These are phyloP conservation scores for Aspergillus sp. DNA, from an alignment of 2,329 filamentous ascomycete species.

Conservation along the genomic window DNA sequence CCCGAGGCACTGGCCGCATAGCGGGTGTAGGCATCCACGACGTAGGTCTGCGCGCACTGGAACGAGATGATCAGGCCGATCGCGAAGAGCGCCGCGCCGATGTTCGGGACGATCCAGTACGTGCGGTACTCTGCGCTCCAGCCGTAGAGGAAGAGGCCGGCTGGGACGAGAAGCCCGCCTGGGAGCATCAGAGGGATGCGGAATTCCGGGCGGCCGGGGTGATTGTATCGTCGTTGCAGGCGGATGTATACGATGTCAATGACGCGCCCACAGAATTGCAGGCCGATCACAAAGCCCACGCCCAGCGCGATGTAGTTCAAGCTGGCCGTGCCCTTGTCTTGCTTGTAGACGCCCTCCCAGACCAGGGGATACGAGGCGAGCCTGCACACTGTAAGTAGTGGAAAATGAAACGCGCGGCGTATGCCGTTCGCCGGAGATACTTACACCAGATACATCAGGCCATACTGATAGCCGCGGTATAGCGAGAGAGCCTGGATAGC, in stretches of 20 bases:
- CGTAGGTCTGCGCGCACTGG: constrained; percentile 33
- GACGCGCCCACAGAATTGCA: constrained; percentile 35
- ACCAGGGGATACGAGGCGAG: constrained; percentile 50
- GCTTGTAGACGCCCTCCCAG: constrained; percentile 54
- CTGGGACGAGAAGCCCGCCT: constrained; percentile 50
- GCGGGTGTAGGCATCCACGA: constrained; percentile 31
- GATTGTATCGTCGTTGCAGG: constrained; percentile 45
- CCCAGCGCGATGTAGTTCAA: constrained; percentile 63
- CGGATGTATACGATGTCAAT: constrained; percentile 33
- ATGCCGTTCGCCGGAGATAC: background rate
- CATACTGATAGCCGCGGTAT: constrained; percentile 59
- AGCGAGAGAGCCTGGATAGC: constrained; percentile 57
- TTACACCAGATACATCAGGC: constrained; percentile 33
- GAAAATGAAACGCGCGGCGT: background rate
- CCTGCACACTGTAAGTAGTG: background rate
- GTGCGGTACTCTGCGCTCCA: constrained; percentile 50
- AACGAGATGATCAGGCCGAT: constrained; percentile 40
- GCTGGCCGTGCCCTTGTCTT: constrained; percentile 55
- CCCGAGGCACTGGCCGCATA: constrained; percentile 32
- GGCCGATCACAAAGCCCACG: constrained; percentile 58
- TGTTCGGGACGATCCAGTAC: constrained; percentile 55
- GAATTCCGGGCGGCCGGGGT: constrained; percentile 53
- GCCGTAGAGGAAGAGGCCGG: constrained; percentile 57
- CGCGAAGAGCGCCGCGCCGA: constrained; percentile 48
- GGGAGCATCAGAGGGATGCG: constrained; percentile 58